Percentiles rank a stretch among this genome's conserved stretches.
Evolutionary conservation across 345 rosid species (phyloP).

Genomic region (Citrus sp.): DNA sequence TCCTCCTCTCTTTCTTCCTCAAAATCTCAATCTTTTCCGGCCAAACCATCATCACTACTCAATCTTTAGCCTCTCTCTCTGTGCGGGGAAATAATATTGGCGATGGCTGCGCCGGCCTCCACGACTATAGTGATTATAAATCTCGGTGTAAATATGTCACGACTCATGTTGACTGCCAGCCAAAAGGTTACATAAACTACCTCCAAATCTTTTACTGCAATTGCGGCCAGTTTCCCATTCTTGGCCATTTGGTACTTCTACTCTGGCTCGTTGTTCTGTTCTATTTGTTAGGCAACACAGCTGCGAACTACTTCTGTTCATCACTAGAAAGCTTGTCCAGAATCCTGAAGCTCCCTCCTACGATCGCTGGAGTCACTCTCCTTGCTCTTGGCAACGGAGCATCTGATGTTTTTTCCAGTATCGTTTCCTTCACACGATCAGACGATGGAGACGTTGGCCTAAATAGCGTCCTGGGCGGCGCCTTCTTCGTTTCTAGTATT

Average conservation of each 20-base stretch:
- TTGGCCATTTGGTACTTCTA: conserved; percentile 51
- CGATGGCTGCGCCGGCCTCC: conserved; percentile 37
- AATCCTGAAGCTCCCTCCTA: conserved; percentile 72
- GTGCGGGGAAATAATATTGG: conserved; percentile 4
- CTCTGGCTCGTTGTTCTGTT: conserved; percentile 73
- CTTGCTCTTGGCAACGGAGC: conserved; percentile 95
- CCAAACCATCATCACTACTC: background rate
- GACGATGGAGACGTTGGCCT: conserved; percentile 70
- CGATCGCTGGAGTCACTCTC: conserved; percentile 85
- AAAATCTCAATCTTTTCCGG: conserved; percentile 18
- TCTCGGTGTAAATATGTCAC: conserved; percentile 62
- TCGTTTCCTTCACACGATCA: conserved; percentile 71
- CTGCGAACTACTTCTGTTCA: conserved; percentile 77
- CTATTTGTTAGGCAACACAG: conserved; percentile 79
- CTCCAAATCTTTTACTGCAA: conserved; percentile 74
- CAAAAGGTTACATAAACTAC: conserved; percentile 81
- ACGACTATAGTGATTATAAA: conserved; percentile 38
- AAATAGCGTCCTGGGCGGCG: conserved; percentile 77
- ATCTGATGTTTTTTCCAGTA: conserved; percentile 79
- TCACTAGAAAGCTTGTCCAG: conserved; percentile 71
- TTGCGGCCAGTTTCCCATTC: conserved; percentile 40
- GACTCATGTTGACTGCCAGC: conserved; percentile 50
- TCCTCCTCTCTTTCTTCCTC: conserved; percentile 36
- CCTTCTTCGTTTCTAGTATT: conserved; percentile 68
- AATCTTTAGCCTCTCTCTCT: conserved; percentile 1